Evolutionary conservation across 129 eudicot species (phyloP).

Genomic region (Daucus carota): DH1_v3.0 NC_030389.2:44285501-44286000

Average conservation of each 20-base stretch:
- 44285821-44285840: conserved; percentile 34
- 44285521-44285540: too few species aligned
- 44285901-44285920: neutral
- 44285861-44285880: neutral
- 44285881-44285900: neutral
- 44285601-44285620: neutral
- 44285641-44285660: neutral
- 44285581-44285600: neutral
- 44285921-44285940: neutral
- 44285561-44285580: too few species aligned
- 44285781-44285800: conserved; percentile 60
- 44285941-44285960: neutral
- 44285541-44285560: too few species aligned
- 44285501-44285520: too few species aligned
- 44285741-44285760: conserved; percentile 12
- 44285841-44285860: neutral
- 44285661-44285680: neutral
- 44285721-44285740: neutral
- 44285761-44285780: conserved; percentile 28
- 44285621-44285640: neutral
- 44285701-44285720: conserved; percentile 25
- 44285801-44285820: conserved; percentile 91
- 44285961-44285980: neutral
- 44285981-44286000: neutral
- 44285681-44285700: conserved; percentile 9